Conservation (phyloP, 148 eudicot genomes). For the Rhododendron mucronatum region DNA sequence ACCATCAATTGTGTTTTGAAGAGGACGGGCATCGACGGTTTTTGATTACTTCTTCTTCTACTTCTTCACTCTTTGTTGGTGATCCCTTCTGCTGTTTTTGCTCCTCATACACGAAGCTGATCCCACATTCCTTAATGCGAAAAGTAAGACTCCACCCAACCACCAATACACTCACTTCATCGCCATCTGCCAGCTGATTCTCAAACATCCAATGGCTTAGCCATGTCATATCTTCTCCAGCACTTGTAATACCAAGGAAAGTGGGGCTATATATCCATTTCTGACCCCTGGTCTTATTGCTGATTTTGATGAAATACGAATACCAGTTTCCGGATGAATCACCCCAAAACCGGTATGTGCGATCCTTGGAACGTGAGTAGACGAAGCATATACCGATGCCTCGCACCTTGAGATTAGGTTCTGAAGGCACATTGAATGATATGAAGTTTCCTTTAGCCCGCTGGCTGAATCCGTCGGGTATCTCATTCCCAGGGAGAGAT, state of each 20-base stretch:
- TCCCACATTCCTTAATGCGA: background rate
- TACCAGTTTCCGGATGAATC: background rate
- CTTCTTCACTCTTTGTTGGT: background rate
- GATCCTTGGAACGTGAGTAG: constrained; percentile 5
- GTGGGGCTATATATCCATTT: constrained; percentile 8
- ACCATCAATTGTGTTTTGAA: background rate
- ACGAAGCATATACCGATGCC: background rate
- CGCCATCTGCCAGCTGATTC: constrained; percentile 11
- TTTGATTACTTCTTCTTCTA: background rate
- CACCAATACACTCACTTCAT: background rate
- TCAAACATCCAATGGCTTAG: constrained; percentile 1
- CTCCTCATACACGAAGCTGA: background rate
- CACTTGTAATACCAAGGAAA: background rate
- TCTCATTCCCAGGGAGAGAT: background rate
- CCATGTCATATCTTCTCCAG: constrained; percentile 1
- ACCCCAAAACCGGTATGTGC: background rate
- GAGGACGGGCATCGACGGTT: background rate
- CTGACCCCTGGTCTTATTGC: constrained; percentile 2
- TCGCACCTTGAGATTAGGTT: background rate
- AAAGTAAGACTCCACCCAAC: background rate
- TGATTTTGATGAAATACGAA: background rate
- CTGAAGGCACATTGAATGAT: background rate
- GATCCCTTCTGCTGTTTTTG: constrained; percentile 1
- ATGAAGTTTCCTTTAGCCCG: background rate
- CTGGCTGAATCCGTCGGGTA: background rate